Percentiles rank a stretch among this genome's conserved stretches.
Evolutionary conservation across 2,329 filamentous ascomycete genomes (phyloP).

Genomic region (Aschersonia sp.): DNA sequence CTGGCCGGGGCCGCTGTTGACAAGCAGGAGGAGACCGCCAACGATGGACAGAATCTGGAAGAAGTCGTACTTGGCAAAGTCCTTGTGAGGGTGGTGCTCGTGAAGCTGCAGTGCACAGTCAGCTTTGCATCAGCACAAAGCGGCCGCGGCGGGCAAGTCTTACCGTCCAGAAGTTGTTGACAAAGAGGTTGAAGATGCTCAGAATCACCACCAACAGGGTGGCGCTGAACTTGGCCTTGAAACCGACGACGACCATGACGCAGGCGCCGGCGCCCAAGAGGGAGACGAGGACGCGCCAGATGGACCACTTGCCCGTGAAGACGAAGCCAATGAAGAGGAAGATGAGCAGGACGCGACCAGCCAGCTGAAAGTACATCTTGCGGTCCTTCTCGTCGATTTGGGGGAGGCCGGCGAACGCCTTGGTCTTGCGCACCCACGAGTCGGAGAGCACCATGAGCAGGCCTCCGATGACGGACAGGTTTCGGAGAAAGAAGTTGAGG

Average conservation of each 20-base stretch:
- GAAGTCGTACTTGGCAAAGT: conserved; percentile 99
- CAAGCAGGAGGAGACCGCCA: conserved; percentile 84
- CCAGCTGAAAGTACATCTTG: conserved; percentile 99
- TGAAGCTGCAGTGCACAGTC: conserved; percentile 49
- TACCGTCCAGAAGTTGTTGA: conserved; percentile 99
- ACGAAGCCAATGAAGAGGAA: conserved; percentile 97
- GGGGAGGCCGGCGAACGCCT: conserved; percentile 88
- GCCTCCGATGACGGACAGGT: conserved; percentile 91
- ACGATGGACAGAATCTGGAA: conserved; percentile 99
- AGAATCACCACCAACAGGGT: conserved; percentile 89
- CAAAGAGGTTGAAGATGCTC: conserved; percentile 89
- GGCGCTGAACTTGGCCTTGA: conserved; percentile 99
- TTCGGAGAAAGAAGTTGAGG: conserved; percentile 99
- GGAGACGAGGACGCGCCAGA: conserved; percentile 77
- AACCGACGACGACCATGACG: conserved; percentile 96
- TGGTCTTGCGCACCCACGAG: conserved; percentile 94
- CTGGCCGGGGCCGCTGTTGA: conserved; percentile 97
- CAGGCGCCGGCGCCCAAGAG: conserved; percentile 78
- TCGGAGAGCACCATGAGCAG: conserved; percentile 96
- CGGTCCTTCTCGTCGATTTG: conserved; percentile 96
- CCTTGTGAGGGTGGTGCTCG: conserved; percentile 96
- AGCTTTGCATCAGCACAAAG: background rate
- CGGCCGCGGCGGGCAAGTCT: conserved; percentile 19
- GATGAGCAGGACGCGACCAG: conserved; percentile 86
- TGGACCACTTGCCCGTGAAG: conserved; percentile 83